A percentile compares a stretch with the other conserved stretches of the same genome.
Conservation (phyloP, 768 basidiomycete species). For the Coprinopsis cinerea region DNA sequence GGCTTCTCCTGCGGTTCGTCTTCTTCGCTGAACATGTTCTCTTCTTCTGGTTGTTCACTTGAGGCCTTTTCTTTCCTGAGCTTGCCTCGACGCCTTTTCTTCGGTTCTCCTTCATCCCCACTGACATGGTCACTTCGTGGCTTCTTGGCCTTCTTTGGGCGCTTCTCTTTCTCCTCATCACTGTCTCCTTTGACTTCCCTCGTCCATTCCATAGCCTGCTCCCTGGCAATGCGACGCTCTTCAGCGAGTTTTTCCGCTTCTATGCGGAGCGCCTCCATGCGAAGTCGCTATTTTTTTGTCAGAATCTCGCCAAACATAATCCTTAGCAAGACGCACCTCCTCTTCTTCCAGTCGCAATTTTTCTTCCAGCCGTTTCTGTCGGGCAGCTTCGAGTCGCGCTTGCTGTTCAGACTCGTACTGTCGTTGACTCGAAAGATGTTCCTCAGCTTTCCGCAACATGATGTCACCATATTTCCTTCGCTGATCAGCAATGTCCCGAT, state of each 20-base stretch:
- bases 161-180: conserved; percentile 75
- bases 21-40: conserved; percentile 65
- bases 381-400: conserved; percentile 70
- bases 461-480: conserved; percentile 85
- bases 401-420: conserved; percentile 67
- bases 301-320: neutral
- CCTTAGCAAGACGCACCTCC: conserved; percentile 49
- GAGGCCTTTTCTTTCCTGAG: conserved; percentile 56
- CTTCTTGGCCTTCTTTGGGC: conserved; percentile 50
- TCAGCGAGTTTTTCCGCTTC: conserved; percentile 79
- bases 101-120: conserved; percentile 59
- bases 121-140: conserved; percentile 44
- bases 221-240: conserved; percentile 66
- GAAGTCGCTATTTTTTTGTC: conserved; percentile 39
- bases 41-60: conserved; percentile 55
- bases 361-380: conserved; percentile 76
- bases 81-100: conserved; percentile 55
- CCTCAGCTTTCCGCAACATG: conserved; percentile 76
- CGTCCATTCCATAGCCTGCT: conserved; percentile 78
- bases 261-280: conserved; percentile 56
- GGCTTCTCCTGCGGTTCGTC: conserved; percentile 59
- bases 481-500: conserved; percentile 80
- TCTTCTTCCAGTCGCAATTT: conserved; percentile 54
- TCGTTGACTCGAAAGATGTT: conserved; percentile 68
- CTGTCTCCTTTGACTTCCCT: conserved; percentile 61